Evolutionary conservation across 352 stramenopile species (phyloP).

Genomic region (Phytophthora hibernalis): DNA sequence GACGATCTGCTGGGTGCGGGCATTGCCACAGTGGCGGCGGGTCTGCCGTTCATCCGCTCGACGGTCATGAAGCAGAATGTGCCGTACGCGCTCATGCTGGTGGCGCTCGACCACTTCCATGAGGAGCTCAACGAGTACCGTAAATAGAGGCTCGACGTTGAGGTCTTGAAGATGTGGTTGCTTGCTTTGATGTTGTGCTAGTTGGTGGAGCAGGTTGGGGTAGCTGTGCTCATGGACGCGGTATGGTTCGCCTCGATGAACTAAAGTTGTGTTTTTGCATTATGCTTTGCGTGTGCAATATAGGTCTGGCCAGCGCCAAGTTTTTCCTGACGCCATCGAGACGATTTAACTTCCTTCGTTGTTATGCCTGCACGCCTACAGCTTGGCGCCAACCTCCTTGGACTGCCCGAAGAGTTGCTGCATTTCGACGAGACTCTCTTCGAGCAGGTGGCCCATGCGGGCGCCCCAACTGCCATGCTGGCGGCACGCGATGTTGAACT

Average conservation of each 20-base stretch:
- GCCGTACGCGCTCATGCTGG: slow-evolving; percentile 79
- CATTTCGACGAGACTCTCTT: slow-evolving; percentile 84
- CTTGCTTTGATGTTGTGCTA: no score
- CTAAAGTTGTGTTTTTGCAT: slow-evolving; percentile 6
- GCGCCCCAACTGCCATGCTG: slow-evolving; percentile 53
- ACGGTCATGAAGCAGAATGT: slow-evolving; percentile 78
- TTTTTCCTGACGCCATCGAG: neutral
- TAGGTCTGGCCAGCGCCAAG: slow-evolving; percentile 1
- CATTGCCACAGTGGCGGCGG: slow-evolving; percentile 58
- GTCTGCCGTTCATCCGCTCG: slow-evolving; percentile 65
- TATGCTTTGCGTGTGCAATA: slow-evolving; percentile 5
- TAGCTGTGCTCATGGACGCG: neutral
- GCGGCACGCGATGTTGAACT: slow-evolving; percentile 88
- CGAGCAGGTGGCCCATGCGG: slow-evolving; percentile 76
- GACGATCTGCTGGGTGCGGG: slow-evolving; percentile 69
- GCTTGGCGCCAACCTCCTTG: slow-evolving; percentile 46
- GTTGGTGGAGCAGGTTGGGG: no score
- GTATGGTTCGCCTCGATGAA: neutral
- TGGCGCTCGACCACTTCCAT: slow-evolving; percentile 84
- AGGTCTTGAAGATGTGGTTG: neutral
- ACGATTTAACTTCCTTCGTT: slow-evolving; percentile 1
- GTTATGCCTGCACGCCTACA: slow-evolving; percentile 40
- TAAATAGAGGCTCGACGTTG: slow-evolving; percentile 29
- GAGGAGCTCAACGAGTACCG: slow-evolving; percentile 76
- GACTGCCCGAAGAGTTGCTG: slow-evolving; percentile 61